Evolutionary conservation across 331 rosid species (phyloP).

Genomic region (Prunus yedoensis): DNA sequence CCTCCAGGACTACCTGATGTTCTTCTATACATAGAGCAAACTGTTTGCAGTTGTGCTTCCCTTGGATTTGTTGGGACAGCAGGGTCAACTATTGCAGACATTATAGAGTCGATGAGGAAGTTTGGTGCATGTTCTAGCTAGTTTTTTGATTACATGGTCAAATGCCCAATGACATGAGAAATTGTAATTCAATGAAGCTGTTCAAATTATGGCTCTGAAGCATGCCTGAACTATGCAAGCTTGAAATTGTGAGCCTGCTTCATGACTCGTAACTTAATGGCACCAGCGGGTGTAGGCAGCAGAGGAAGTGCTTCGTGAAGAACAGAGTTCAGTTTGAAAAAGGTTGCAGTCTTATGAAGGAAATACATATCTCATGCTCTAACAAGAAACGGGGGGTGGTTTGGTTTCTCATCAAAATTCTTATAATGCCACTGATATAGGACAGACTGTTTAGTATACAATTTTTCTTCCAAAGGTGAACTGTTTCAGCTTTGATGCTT

Average conservation of each 20-base stretch:
- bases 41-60: constrained; percentile 79
- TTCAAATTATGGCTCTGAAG: constrained; percentile 3
- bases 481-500: too few relatives aligned
- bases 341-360: neutral
- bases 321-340: neutral
- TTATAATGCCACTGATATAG: too few relatives aligned
- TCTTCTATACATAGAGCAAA: constrained; percentile 76
- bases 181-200: neutral
- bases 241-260: constrained; percentile 9
- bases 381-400: neutral
- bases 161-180: constrained; percentile 4
- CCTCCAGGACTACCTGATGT: constrained; percentile 48
- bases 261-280: constrained; percentile 9
- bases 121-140: constrained; percentile 39
- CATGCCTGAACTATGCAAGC: neutral
- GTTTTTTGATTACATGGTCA: constrained; percentile 22
- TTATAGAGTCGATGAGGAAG: constrained; percentile 72
- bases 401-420: neutral
- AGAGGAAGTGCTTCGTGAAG: neutral
- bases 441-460: too few relatives aligned
- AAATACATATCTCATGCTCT: neutral
- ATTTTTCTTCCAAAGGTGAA: too few relatives aligned
- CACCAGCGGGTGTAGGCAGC: neutral
- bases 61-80: constrained; percentile 91
- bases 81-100: constrained; percentile 92